Percentiles rank a stretch among this genome's conserved stretches.
Conservation (phyloP, 2,329 filamentous ascomycete genomes). For the Grosmannia huntii region DNA sequence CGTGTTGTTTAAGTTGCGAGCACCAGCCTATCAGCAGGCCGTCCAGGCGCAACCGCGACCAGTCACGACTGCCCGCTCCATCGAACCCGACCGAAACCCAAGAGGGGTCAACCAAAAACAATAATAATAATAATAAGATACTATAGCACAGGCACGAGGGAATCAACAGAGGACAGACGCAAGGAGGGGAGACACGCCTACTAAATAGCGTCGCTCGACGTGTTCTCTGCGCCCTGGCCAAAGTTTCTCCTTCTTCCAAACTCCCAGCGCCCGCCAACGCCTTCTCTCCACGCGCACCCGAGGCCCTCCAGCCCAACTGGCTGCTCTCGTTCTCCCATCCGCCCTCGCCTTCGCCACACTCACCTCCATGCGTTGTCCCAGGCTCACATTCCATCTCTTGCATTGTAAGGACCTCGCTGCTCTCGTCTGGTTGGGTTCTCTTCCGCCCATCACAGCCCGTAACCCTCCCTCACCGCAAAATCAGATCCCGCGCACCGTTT, state of each 20-base stretch:
- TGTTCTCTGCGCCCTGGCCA: neutral
- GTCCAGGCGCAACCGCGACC: neutral
- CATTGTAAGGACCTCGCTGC: neutral
- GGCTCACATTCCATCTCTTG: neutral
- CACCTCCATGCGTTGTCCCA: neutral
- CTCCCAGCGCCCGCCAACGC: neutral
- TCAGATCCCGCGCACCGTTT: neutral
- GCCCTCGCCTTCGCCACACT: neutral
- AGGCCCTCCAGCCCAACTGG: neutral
- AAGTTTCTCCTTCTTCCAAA: neutral
- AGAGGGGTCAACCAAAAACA: neutral
- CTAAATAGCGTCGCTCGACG: neutral
- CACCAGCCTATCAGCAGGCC: neutral
- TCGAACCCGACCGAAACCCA: conserved; percentile 9
- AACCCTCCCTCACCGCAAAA: neutral
- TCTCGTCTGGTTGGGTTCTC: neutral
- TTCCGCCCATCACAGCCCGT: neutral
- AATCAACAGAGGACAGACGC: neutral
- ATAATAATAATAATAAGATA: neutral
- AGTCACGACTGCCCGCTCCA: conserved; percentile 3
- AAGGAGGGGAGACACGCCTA: neutral
- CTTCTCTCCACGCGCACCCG: neutral
- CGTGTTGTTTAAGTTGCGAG: neutral
- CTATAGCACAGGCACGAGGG: neutral
- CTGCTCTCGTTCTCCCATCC: neutral